Percentiles rank a stretch among this genome's conserved stretches.
Evolutionary conservation across 768 basidiomycete species (phyloP).

Genomic region (Russula olivacea): DNA sequence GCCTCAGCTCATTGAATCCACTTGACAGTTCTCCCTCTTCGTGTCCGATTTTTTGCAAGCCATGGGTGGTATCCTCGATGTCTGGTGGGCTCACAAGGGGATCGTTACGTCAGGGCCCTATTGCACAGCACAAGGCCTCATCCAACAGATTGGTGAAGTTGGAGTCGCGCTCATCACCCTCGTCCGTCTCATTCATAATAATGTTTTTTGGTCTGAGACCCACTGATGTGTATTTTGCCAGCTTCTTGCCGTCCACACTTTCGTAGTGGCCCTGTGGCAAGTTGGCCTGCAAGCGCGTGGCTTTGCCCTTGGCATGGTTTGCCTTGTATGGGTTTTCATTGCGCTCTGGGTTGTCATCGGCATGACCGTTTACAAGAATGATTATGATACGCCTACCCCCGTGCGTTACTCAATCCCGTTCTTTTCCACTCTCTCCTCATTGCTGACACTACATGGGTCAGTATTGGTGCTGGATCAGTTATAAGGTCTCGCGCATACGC

Average conservation of each 20-base stretch:
- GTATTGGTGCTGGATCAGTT: slow-evolving; percentile 3
- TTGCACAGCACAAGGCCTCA: slow-evolving; percentile 38
- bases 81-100: slow-evolving; percentile 36
- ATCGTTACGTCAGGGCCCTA: slow-evolving; percentile 33
- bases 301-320: slow-evolving; percentile 25
- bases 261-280: slow-evolving; percentile 36
- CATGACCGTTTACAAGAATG: slow-evolving; percentile 18
- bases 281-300: slow-evolving; percentile 30
- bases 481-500: background rate
- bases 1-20: slow-evolving; percentile 18
- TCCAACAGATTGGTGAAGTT: slow-evolving; percentile 41
- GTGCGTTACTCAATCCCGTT: slow-evolving; percentile 15
- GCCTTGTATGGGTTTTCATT: slow-evolving; percentile 10
- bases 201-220: background rate
- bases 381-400: slow-evolving; percentile 35
- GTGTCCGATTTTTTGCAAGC: slow-evolving; percentile 37
- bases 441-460: background rate
- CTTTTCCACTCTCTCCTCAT: background rate
- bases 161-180: slow-evolving; percentile 29
- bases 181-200: too few relatives aligned
- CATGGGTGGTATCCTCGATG: slow-evolving; percentile 35
- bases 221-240: background rate
- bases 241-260: slow-evolving; percentile 37
- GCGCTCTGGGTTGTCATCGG: slow-evolving; percentile 37
- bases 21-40: slow-evolving; percentile 28